phyloP scores from a whole-genome alignment of 2,329 filamentous ascomycete species.

The Fusarium buharicum region DNA sequence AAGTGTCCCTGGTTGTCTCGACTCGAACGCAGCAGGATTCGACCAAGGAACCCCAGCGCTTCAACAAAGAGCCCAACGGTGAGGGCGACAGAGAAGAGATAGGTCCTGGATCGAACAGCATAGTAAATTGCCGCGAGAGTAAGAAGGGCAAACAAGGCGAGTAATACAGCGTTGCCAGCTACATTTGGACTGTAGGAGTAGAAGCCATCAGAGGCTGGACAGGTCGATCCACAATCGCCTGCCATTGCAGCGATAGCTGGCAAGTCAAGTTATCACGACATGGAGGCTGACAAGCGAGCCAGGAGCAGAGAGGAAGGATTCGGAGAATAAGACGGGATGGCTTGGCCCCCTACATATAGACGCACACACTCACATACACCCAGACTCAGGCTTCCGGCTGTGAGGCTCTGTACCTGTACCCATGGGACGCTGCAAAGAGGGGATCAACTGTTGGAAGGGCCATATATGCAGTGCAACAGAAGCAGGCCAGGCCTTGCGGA shows the following conservation, averaged over 20 bases:
- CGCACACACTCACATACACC: background rate
- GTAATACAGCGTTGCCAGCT: conserved; percentile 54
- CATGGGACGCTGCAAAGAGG: conserved; percentile 31
- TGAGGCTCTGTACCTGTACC: conserved; percentile 40
- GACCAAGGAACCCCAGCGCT: conserved; percentile 59
- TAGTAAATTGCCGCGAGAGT: conserved; percentile 52
- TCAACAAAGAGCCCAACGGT: conserved; percentile 56
- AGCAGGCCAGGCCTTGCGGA: conserved; percentile 29
- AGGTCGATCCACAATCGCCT: conserved; percentile 51
- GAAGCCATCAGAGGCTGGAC: conserved; percentile 52
- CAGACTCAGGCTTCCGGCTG: conserved; percentile 26
- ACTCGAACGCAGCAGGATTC: conserved; percentile 54
- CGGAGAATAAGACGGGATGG: conserved; percentile 32
- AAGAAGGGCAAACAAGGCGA: conserved; percentile 54
- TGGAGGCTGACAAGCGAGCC: conserved; percentile 21
- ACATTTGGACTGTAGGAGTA: conserved; percentile 52
- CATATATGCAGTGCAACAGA: conserved; percentile 37
- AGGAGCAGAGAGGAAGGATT: conserved; percentile 16
- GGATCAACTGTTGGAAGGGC: conserved; percentile 34
- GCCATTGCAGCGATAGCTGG: conserved; percentile 47
- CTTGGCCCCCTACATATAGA: conserved; percentile 45
- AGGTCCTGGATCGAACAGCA: conserved; percentile 54
- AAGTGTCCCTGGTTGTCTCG: conserved; percentile 52
- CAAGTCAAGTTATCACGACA: conserved; percentile 43
- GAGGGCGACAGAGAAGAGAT: conserved; percentile 55